phyloP scores from a whole-genome alignment of 2,329 filamentous ascomycete species.

The Pestalotiopsis sp. region DNA sequence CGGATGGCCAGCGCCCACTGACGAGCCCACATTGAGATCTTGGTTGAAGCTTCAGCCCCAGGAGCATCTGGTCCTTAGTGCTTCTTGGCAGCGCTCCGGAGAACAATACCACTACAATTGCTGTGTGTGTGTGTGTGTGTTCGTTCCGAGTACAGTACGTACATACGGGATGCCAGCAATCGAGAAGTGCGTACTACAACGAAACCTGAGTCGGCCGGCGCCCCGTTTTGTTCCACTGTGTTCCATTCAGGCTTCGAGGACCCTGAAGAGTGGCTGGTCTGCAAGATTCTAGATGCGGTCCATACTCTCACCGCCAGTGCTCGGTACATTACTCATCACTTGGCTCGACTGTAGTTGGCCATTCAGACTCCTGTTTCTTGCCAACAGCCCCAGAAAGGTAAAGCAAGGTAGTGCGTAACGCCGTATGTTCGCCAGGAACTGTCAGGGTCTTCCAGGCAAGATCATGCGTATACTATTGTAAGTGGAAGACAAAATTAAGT shows the following conservation, averaged over 20 bases:
- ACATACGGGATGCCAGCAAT: no score
- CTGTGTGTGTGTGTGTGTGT: not conserved
- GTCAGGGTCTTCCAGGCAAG: no score
- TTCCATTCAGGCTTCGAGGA: not conserved
- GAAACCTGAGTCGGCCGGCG: not conserved
- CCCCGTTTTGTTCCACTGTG: not conserved
- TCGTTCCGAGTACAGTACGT: no score
- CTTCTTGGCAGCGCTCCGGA: not conserved
- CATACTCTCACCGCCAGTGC: not conserved
- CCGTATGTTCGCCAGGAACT: no score
- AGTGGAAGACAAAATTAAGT: no score
- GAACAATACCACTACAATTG: not conserved
- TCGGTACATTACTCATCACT: not conserved
- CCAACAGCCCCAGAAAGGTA: not conserved
- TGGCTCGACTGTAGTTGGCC: not conserved
- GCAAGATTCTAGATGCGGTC: not conserved
- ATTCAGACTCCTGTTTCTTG: not conserved
- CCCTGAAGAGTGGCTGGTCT: not conserved
- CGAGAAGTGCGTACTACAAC: not conserved
- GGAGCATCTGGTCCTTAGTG: not conserved
- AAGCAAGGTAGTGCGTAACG: not conserved
- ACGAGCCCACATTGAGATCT: not conserved
- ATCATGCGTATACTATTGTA: no score
- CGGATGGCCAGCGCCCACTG: not conserved
- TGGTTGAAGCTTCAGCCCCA: not conserved